Conservation (phyloP, 2,329 filamentous ascomycete genomes). For the Epichloe amarillans region DNA sequence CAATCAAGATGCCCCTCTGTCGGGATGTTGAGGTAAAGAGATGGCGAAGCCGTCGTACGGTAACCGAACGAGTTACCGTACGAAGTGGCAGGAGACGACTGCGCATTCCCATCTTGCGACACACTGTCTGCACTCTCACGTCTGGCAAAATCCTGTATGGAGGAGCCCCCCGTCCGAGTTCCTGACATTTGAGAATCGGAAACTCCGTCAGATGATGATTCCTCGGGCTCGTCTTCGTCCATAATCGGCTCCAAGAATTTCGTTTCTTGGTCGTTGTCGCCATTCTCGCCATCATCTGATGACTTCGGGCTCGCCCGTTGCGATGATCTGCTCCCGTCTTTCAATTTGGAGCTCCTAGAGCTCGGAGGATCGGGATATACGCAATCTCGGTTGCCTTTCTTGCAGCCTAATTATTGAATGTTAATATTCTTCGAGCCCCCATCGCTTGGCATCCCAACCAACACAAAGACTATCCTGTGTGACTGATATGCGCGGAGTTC, state of each 20-base stretch:
- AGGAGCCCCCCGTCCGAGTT: constrained; percentile 24
- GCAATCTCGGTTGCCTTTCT: constrained; percentile 83
- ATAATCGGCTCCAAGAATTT: constrained; percentile 36
- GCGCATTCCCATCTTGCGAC: constrained; percentile 37
- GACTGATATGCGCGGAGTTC: constrained; percentile 9
- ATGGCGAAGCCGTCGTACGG: constrained; percentile 16
- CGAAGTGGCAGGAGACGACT: constrained; percentile 37
- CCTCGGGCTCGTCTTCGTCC: constrained; percentile 39
- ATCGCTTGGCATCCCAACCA: not conserved
- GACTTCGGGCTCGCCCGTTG: constrained; percentile 38
- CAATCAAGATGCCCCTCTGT: constrained; percentile 29
- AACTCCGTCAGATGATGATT: constrained; percentile 8
- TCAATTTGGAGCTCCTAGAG: constrained; percentile 26
- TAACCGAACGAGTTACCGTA: constrained; percentile 23
- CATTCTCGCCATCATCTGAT: constrained; percentile 39
- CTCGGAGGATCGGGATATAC: constrained; percentile 64
- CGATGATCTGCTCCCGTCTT: constrained; percentile 22
- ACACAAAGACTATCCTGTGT: not conserved
- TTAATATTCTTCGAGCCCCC: not conserved
- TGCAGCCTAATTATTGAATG: constrained; percentile 51
- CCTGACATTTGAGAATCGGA: constrained; percentile 10
- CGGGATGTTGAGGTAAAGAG: constrained; percentile 12
- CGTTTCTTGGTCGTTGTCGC: constrained; percentile 24
- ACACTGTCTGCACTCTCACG: constrained; percentile 39
- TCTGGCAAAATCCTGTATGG: constrained; percentile 21